phyloP scores from a whole-genome alignment of 352 stramenopile genomes.

The Phytophthora pinifolia region DNA sequence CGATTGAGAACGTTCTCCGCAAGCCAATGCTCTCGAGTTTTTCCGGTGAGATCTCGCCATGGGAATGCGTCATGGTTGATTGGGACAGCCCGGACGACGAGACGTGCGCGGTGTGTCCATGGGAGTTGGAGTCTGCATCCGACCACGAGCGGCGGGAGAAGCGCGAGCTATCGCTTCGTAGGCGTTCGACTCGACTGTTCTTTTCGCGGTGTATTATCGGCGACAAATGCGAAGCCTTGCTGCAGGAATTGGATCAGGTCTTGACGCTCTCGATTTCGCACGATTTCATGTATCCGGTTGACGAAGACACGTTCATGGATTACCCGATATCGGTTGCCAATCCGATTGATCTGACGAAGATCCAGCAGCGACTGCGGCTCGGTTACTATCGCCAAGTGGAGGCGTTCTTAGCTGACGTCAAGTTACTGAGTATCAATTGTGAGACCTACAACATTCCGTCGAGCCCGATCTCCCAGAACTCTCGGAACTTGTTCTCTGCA shows the following conservation, averaged over 20 bases:
- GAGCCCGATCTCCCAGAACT: constrained; percentile 82
- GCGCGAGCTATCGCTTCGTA: constrained; percentile 35
- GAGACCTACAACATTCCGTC: constrained; percentile 85
- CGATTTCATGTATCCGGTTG: constrained; percentile 83
- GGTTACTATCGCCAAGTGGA: constrained; percentile 87
- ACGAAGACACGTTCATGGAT: constrained; percentile 68
- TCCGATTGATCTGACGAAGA: constrained; percentile 83
- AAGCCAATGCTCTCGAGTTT: constrained; percentile 28
- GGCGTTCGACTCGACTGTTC: constrained; percentile 41
- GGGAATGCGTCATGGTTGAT: constrained; percentile 73
- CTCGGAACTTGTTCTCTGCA: constrained; percentile 61
- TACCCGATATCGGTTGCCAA: constrained; percentile 85
- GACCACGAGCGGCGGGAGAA: constrained; percentile 43
- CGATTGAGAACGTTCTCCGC: constrained; percentile 45
- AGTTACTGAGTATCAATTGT: constrained; percentile 76
- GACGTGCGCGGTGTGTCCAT: constrained; percentile 68
- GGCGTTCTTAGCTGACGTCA: constrained; percentile 74
- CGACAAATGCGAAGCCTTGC: constrained; percentile 44
- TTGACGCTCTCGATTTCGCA: constrained; percentile 70
- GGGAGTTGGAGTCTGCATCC: constrained; percentile 68
- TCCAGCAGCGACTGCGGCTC: constrained; percentile 58
- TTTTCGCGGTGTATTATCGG: constrained; percentile 53
- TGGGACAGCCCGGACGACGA: constrained; percentile 77
- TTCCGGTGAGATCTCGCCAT: constrained; percentile 46
- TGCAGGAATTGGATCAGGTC: constrained; percentile 60